Base-by-base conservation (phyloP, 1,284 basidiomycete species). In the Ganoderma meredithae region DNA sequence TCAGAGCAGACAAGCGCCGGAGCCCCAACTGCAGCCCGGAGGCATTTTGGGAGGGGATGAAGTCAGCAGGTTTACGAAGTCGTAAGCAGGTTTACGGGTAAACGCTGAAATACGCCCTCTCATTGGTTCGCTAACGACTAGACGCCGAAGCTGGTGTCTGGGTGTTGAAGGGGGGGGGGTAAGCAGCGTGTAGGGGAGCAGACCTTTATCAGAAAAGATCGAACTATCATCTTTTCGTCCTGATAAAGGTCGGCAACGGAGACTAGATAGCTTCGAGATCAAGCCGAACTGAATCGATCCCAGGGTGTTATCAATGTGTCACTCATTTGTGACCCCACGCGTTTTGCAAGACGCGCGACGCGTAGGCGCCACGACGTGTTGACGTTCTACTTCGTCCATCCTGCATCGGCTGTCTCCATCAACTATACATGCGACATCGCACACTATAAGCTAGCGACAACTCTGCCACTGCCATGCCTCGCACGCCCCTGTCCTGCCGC, bases 401-500 rank as follows among this genome's bases (percentile, higher is more conserved):
- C 3, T 31, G 5, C 31, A 31, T 31, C 31, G 31, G 27, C 33
- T n/a, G 15, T 19, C 31, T 12, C 19, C 31, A 31, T 31, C 31
- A 3, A 31, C 19, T 39, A 19, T 22, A n/a, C 43, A 22, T 47
- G 55, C 33, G 5, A 58, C 19, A 9, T 39, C 17, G 9, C 8
- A 4, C 31, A 19, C 17, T 59, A 10, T 33, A 55, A 55, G 3
- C 36, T 43, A 6, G 8, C n/a, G n/a, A 39, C 36, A 13, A 39
- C 27, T 13, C 5, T 31, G 12, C 56, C 7, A 17, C 60, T 43
- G 22, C 15, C 10, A 75, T 73, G 60, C 74, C 75, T 75, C 80
- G 82, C 13, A 74, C 72, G 66, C 81, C 86, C 17, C 79, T 90
- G 36, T 79, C 79, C 2, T 81, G 84, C 47, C 87, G 91, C 64